Percentiles rank a stretch among this genome's conserved stretches.
These are phyloP conservation scores for Claviceps sorghi DNA, from an alignment of 2,329 filamentous ascomycete species.

Conservation along the genomic window DNA sequence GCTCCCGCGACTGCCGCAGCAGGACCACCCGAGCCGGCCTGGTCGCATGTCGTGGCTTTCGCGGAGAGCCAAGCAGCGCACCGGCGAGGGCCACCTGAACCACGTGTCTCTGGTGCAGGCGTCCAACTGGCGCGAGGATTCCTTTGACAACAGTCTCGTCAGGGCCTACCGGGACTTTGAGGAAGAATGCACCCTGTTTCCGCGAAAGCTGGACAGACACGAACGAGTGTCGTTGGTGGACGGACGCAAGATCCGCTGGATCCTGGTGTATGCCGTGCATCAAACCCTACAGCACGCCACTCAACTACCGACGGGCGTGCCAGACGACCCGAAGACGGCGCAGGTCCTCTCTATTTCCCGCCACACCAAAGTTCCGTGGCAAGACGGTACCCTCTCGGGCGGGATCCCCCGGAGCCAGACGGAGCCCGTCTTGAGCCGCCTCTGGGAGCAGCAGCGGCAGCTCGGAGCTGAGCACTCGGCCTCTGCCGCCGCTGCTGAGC, in stretches of 20 bases:
- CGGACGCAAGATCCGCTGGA: conserved; percentile 64
- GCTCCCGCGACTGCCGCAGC: conserved; percentile 50
- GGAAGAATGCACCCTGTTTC: conserved; percentile 35
- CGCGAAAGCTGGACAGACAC: conserved; percentile 37
- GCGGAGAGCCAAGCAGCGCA: conserved; percentile 26
- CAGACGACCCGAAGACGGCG: conserved; percentile 35
- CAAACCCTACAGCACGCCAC: conserved; percentile 57
- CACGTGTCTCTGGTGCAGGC: conserved; percentile 39
- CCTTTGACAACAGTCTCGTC: conserved; percentile 43
- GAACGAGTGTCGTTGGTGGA: conserved; percentile 44
- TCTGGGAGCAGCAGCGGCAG: conserved; percentile 3
- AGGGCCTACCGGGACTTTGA: conserved; percentile 58
- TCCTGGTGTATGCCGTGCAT: conserved; percentile 57
- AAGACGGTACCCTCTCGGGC: conserved; percentile 15
- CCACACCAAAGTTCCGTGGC: conserved; percentile 32
- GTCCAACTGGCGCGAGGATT: conserved; percentile 28
- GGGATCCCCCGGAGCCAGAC: conserved; percentile 17
- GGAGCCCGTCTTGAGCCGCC: conserved; percentile 10
- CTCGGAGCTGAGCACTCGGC: conserved; percentile 4
- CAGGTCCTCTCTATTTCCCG: conserved; percentile 41
- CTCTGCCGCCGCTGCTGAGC: conserved; percentile 1
- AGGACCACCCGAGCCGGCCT: conserved; percentile 14
- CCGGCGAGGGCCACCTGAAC: conserved; percentile 32
- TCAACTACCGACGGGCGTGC: conserved; percentile 45
- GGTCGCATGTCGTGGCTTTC: conserved; percentile 28